phyloP scores from a whole-genome alignment of 371 early-diverging fungal species.

The Coemansia linderi region DNA sequence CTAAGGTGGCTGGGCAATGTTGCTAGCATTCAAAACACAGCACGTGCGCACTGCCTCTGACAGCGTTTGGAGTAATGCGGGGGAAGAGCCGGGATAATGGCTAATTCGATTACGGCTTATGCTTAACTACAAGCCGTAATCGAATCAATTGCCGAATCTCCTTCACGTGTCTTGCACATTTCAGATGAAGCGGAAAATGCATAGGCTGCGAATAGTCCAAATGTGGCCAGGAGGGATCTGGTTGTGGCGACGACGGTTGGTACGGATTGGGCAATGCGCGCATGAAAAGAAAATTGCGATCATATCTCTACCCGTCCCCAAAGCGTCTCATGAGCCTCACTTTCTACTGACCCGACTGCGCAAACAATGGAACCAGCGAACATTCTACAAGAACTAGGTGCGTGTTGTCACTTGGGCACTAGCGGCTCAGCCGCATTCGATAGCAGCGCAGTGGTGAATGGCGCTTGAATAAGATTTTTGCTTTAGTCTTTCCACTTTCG shows the following conservation, averaged over 20 bases:
- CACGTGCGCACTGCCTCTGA: neutral
- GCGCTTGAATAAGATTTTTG: neutral
- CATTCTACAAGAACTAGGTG: neutral
- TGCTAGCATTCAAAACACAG: neutral
- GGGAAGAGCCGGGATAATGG: conserved; percentile 10
- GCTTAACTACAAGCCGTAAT: conserved; percentile 6
- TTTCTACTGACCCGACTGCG: neutral
- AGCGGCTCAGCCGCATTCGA: neutral
- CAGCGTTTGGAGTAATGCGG: neutral
- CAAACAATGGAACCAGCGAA: neutral
- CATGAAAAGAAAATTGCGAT: conserved; percentile 1
- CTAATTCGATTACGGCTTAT: neutral
- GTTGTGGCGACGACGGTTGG: neutral
- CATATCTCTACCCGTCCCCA: neutral
- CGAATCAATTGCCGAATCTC: neutral
- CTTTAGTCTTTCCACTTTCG: neutral
- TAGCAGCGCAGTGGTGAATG: neutral
- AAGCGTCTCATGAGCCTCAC: neutral
- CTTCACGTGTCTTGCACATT: neutral
- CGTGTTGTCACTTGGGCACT: neutral
- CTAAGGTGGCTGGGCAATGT: neutral
- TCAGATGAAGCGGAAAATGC: neutral
- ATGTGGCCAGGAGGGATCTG: neutral
- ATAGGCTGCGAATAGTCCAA: neutral
- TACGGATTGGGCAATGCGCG: neutral